phyloP scores from a whole-genome alignment of 2,329 filamentous ascomycete species.

The Sphaerostilbella broomeana region DNA sequence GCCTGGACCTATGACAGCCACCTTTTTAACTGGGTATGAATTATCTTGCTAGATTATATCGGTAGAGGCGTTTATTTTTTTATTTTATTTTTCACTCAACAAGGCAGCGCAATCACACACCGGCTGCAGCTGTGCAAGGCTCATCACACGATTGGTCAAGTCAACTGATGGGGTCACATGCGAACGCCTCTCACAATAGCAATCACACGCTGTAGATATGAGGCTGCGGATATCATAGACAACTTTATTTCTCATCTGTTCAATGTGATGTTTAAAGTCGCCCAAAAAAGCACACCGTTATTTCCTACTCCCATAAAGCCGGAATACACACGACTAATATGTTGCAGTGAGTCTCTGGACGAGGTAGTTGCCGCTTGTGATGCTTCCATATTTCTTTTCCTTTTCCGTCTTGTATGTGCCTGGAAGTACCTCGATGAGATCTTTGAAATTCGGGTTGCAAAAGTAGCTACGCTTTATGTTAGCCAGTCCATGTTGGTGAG shows the following conservation, averaged over 20 bases:
- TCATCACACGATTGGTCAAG: neutral
- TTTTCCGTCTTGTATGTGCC: conserved; percentile 60
- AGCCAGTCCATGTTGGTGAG: neutral
- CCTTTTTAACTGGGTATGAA: too few species aligned
- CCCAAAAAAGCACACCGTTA: too few species aligned
- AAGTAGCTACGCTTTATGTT: conserved; percentile 56
- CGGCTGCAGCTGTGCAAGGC: neutral
- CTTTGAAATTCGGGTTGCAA: conserved; percentile 77
- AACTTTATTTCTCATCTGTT: too few species aligned
- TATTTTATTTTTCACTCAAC: too few species aligned
- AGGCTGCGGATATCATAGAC: too few species aligned
- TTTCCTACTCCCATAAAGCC: too few species aligned
- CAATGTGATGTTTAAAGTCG: too few species aligned
- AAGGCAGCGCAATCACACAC: neutral
- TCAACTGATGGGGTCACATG: conserved; percentile 1
- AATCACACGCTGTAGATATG: too few species aligned
- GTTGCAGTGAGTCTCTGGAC: conserved; percentile 72
- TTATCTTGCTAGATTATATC: too few species aligned
- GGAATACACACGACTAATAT: too few species aligned
- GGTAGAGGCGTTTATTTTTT: too few species aligned
- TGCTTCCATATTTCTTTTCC: conserved; percentile 71
- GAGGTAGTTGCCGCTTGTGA: conserved; percentile 77
- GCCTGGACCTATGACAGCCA: too few species aligned
- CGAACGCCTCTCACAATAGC: neutral
- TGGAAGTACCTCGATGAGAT: conserved; percentile 71